A percentile compares a stretch with the other conserved stretches of the same genome.
These are phyloP conservation scores for Candida succiphila DNA, from an alignment of 805 yeast species.

Conservation along the genomic window DNA sequence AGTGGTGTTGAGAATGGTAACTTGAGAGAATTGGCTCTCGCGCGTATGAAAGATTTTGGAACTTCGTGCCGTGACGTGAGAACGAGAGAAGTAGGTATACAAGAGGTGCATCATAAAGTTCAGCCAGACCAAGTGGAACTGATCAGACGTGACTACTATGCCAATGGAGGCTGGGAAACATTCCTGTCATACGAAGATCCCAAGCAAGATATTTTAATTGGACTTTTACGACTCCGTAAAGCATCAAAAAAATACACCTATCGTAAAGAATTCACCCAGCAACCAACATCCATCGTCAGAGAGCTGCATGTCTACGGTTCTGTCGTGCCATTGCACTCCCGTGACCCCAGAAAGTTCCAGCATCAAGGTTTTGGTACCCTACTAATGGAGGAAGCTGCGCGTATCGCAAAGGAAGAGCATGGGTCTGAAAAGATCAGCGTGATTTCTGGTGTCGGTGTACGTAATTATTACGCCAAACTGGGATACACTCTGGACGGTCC, in stretches of 20 bases:
- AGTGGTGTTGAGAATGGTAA: slow-evolving; percentile 98
- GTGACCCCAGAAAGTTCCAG: slow-evolving; percentile 97
- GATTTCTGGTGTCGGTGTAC: slow-evolving; percentile 94
- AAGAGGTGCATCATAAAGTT: slow-evolving; percentile 94
- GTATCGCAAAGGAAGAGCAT: slow-evolving; percentile 92
- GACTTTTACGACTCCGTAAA: slow-evolving; percentile 77
- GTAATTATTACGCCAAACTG: slow-evolving; percentile 87
- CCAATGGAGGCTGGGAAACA: slow-evolving; percentile 99
- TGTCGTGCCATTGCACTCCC: slow-evolving; percentile 90
- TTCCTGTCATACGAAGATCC: slow-evolving; percentile 95
- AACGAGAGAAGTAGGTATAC: slow-evolving; percentile 97
- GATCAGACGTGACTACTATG: slow-evolving; percentile 90
- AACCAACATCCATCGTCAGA: slow-evolving; percentile 90
- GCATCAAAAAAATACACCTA: slow-evolving; percentile 85
- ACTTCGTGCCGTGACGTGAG: slow-evolving; percentile 93
- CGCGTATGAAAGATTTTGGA: slow-evolving; percentile 97
- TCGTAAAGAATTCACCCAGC: slow-evolving; percentile 75
- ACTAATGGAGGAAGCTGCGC: slow-evolving; percentile 96
- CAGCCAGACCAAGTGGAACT: slow-evolving; percentile 96
- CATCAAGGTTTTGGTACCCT: slow-evolving; percentile 98
- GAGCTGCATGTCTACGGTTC: slow-evolving; percentile 97
- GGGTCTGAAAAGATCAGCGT: slow-evolving; percentile 88
- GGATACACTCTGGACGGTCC: slow-evolving; percentile 95
- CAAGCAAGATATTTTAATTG: slow-evolving; percentile 89
- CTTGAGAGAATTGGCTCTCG: slow-evolving; percentile 86